Evolutionary conservation across 2,329 filamentous ascomycete species (phyloP).

Genomic region (Rosellinia necatrix): DNA sequence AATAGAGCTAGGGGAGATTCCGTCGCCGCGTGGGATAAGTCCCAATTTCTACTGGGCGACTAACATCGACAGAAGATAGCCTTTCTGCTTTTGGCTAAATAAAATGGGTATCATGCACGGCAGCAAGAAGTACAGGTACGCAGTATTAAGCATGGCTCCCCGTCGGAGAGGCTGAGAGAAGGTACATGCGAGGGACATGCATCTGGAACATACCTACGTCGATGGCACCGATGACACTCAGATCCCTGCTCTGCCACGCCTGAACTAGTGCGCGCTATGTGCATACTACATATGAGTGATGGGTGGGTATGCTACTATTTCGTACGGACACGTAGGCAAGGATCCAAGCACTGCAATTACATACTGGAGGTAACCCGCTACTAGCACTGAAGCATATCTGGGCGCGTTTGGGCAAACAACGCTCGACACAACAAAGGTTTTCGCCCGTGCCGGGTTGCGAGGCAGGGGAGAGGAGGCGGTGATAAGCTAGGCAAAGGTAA

Average conservation of each 20-base stretch:
- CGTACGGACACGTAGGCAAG: constrained; percentile 3
- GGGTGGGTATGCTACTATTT: constrained; percentile 14
- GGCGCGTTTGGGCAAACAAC: too few relatives aligned
- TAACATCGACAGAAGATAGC: background rate
- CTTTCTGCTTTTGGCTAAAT: constrained; percentile 10
- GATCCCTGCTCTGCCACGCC: constrained; percentile 28
- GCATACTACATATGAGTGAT: background rate
- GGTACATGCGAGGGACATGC: constrained; percentile 14
- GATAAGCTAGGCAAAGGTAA: constrained; percentile 1
- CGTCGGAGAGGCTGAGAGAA: constrained; percentile 12
- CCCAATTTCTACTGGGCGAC: constrained; percentile 12
- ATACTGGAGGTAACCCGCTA: too few relatives aligned
- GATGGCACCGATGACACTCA: constrained; percentile 20
- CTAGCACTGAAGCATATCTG: too few relatives aligned
- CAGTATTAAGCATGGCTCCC: background rate
- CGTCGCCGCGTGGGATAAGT: constrained; percentile 11
- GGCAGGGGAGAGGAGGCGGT: background rate
- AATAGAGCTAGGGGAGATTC: constrained; percentile 15
- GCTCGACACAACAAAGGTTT: constrained; percentile 1
- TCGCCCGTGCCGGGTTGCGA: background rate
- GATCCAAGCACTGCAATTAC: constrained; percentile 2
- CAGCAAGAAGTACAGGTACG: too few relatives aligned
- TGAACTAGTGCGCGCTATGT: too few relatives aligned
- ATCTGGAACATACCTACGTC: constrained; percentile 10
- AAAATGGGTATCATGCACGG: background rate